A percentile compares a stretch with the other conserved stretches of the same genome.
These are phyloP conservation scores for Helotiales sp. DNA, from an alignment of 2,329 filamentous ascomycete genomes.

Conservation along the genomic window DNA sequence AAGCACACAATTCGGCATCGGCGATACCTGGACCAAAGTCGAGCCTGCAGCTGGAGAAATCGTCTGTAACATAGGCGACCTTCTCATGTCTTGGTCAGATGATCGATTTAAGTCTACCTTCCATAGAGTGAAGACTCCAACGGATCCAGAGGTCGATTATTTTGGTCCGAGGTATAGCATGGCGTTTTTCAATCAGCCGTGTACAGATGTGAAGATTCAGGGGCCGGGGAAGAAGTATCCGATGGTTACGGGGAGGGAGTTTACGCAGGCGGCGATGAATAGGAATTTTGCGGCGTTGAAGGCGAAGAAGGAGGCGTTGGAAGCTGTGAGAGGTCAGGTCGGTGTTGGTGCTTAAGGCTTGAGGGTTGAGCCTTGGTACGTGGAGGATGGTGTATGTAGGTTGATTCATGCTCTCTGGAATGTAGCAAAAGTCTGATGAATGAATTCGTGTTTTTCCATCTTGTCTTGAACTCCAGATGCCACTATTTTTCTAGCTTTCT, in stretches of 20 bases:
- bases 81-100: slow-evolving; percentile 72
- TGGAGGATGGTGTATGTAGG: too few relatives aligned
- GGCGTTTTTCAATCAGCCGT: slow-evolving; percentile 66
- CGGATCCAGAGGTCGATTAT: slow-evolving; percentile 51
- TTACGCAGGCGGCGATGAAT: slow-evolving; percentile 56
- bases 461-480: too few relatives aligned
- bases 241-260: slow-evolving; percentile 58
- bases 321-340: slow-evolving; percentile 7
- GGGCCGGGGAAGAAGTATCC: slow-evolving; percentile 63
- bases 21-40: slow-evolving; percentile 64
- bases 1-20: slow-evolving; percentile 57
- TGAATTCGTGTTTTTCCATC: too few relatives aligned
- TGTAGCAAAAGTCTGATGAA: too few relatives aligned
- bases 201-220: slow-evolving; percentile 57
- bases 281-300: slow-evolving; percentile 55
- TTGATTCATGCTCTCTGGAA: too few relatives aligned
- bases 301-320: slow-evolving; percentile 42
- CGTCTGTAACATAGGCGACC: slow-evolving; percentile 66
- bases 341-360: neutral
- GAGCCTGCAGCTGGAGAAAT: slow-evolving; percentile 53
- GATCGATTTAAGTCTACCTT: slow-evolving; percentile 84
- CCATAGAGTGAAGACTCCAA: slow-evolving; percentile 62
- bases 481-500: too few relatives aligned
- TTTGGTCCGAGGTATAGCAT: slow-evolving; percentile 64
- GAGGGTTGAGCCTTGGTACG: neutral